Evolutionary conservation across 768 basidiomycete genomes (phyloP), one percentile per base, ranked within the genome.

Genomic region (Naganishia vishniacii): DNA sequence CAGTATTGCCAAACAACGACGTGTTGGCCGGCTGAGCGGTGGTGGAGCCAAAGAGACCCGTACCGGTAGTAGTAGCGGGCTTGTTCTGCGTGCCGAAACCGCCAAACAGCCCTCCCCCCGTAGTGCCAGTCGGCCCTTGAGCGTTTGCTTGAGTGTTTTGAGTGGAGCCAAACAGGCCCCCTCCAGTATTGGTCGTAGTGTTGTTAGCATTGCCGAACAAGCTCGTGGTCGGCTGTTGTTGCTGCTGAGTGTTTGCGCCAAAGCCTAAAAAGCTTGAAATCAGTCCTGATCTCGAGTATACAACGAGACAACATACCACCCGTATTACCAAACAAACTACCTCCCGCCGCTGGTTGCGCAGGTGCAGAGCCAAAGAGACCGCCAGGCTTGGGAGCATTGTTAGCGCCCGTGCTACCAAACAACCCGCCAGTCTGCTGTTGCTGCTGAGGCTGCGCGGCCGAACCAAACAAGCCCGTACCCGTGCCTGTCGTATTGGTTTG

Each of bases 131-230:
- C 77, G 75, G 31, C 78, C 78, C 41, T 34, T 34, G 32, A 6
- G 77, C 66, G 40, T 66, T 72, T 56, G 69, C 66, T 34, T 56
- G 53, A 26, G 37, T 56, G 53, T 41, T 56, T 41, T 56, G 53
- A 18, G 71, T 66, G 16, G 37, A 34, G 15, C 75, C 75, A 48
- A 77, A 77, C 8, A 74, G 69, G 16, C 73, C 70, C 12, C 69
- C 68, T 5, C 65, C 53, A 23, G 64, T 68, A 40, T 70, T 68
- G 11, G 49, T 63, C 53, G 81, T 80, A 20, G 66, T 58, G 9
- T 48, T 63, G 59, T 82, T 80, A 20, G 65, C 51, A 11, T 48
- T 59, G 32, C 75, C 75, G 48, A 76, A 76, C 18, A 70, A 65
- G 23, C 65, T 56, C 1, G 42, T 51, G 15, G 41, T 47, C 9